Evolutionary conservation across 192 early-diverging fungal genomes (phyloP).

Genomic region (Funneliformis geosporum): DNA sequence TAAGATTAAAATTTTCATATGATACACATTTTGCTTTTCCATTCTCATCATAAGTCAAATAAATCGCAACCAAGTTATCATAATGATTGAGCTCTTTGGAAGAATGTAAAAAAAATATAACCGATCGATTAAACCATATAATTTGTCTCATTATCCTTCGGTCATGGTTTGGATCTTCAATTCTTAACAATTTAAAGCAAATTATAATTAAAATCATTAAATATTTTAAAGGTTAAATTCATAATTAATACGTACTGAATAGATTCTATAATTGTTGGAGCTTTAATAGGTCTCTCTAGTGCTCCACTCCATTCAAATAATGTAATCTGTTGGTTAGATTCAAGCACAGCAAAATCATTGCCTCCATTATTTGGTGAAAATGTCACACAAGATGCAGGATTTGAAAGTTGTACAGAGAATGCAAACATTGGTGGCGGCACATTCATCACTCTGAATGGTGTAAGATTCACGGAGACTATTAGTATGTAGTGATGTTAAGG

Average conservation of each 20-base stretch:
- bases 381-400: constrained; percentile 57
- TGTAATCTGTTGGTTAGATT: constrained; percentile 54
- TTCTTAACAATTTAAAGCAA: neutral
- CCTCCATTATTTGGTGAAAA: constrained; percentile 64
- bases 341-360: constrained; percentile 72
- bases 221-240: neutral
- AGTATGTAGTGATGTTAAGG: constrained; percentile 32
- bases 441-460: constrained; percentile 80
- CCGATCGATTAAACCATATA: constrained; percentile 40
- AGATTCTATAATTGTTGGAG: constrained; percentile 42
- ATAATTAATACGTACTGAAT: constrained; percentile 34
- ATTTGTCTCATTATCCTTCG: constrained; percentile 28
- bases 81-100: neutral
- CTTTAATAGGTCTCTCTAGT: constrained; percentile 27
- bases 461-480: constrained; percentile 57
- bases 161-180: constrained; percentile 34
- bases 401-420: constrained; percentile 41
- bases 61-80: neutral
- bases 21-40: neutral
- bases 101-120: constrained; percentile 31
- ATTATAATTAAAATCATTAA: neutral
- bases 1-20: neutral
- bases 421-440: constrained; percentile 94
- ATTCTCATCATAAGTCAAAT: neutral
- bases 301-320: constrained; percentile 42